Evolutionary conservation across 75 land plant species (phyloP).

Genomic region (Pinus tabuliformis): DNA sequence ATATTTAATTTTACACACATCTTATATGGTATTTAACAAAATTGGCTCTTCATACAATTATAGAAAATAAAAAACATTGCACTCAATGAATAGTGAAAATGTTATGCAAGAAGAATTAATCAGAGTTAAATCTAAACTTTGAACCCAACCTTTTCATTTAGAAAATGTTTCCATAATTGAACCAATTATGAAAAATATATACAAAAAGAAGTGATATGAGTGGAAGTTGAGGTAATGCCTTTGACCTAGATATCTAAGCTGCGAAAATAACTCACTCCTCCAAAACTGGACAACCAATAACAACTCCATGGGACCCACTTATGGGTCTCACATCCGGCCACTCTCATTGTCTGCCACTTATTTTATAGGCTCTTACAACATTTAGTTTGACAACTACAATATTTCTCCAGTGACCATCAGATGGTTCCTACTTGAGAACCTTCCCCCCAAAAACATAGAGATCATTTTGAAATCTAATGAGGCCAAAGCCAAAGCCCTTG

Average conservation of each 20-base stretch:
- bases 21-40: not conserved
- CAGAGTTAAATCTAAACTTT: not conserved
- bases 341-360: not conserved
- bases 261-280: constrained; percentile 17
- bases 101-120: too few relatives aligned
- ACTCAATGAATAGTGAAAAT: too few relatives aligned
- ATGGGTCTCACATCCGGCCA: constrained; percentile 31
- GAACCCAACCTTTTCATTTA: not conserved
- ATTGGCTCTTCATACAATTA: not conserved
- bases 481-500: constrained; percentile 30
- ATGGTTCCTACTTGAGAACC: constrained; percentile 21
- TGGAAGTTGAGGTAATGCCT: too few relatives aligned
- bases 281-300: constrained; percentile 30
- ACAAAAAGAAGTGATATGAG: not conserved
- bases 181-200: not conserved
- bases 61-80: not conserved
- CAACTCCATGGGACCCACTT: constrained; percentile 20
- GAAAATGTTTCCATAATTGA: not conserved
- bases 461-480: constrained; percentile 17
- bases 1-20: not conserved
- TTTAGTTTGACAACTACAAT: constrained; percentile 28
- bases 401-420: constrained; percentile 25
- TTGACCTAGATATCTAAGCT: not conserved
- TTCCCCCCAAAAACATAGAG: constrained; percentile 34
- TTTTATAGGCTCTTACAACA: constrained; percentile 19